A percentile compares a stretch with the other conserved stretches of the same genome.
Evolutionary conservation across 2,329 filamentous ascomycete genomes (phyloP).

Genomic region (Pseudogymnoascus sp.): DNA sequence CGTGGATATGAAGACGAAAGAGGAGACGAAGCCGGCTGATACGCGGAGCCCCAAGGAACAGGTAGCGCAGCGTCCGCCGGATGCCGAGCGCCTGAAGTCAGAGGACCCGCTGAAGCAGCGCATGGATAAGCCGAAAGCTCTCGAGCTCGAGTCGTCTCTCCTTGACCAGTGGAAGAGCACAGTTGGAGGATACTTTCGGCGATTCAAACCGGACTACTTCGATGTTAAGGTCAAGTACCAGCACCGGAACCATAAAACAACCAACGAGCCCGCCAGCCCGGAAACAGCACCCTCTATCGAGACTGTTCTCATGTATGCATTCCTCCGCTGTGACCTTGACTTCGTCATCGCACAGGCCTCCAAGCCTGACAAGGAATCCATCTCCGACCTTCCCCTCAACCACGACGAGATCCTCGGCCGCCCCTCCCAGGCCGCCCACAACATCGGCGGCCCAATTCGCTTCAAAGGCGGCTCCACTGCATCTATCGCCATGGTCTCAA

Average conservation of each 20-base stretch:
- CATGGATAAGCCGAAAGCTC: constrained; percentile 46
- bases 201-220: constrained; percentile 79
- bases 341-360: constrained; percentile 84
- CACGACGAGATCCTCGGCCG: constrained; percentile 72
- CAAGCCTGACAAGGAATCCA: constrained; percentile 67
- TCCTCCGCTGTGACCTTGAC: constrained; percentile 86
- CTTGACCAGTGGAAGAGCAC: constrained; percentile 71
- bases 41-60: constrained; percentile 22
- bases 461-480: constrained; percentile 94
- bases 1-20: constrained; percentile 42
- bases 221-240: constrained; percentile 27
- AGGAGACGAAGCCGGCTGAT: constrained; percentile 31
- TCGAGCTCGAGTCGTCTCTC: constrained; percentile 60
- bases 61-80: constrained; percentile 29
- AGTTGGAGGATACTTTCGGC: constrained; percentile 88
- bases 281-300: constrained; percentile 48
- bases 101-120: constrained; percentile 28
- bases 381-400: constrained; percentile 71
- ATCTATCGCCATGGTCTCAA: constrained; percentile 82
- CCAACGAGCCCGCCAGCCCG: constrained; percentile 18
- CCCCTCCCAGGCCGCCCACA: constrained; percentile 44
- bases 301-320: constrained; percentile 80
- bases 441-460: constrained; percentile 64
- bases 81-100: constrained; percentile 31
- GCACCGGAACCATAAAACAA: constrained; percentile 10